Evolutionary conservation across 331 rosid species (phyloP).

Genomic region (Telfairia occidentalis): DNA sequence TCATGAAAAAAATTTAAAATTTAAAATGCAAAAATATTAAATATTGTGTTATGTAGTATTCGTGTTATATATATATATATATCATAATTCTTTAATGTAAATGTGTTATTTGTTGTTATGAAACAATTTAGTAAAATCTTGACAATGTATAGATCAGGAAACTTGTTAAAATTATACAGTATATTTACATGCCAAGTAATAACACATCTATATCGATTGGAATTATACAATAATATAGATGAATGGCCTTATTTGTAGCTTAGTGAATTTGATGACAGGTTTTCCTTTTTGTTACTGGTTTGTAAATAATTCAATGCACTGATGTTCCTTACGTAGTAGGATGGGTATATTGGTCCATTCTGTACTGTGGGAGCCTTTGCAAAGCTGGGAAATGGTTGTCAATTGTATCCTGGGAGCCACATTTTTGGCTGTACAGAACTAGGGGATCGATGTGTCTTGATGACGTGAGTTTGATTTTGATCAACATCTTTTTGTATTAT

Average conservation of each 20-base stretch:
- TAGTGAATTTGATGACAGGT: neutral
- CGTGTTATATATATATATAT: neutral
- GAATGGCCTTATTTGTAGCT: neutral
- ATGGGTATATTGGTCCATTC: constrained; percentile 85
- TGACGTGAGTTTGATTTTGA: constrained; percentile 57
- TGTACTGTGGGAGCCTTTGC: constrained; percentile 72
- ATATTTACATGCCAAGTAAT: neutral
- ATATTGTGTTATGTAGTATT: neutral
- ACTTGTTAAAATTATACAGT: neutral
- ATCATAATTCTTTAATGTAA: neutral
- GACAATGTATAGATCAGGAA: neutral
- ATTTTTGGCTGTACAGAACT: constrained; percentile 60
- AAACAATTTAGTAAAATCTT: neutral
- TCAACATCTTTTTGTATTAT: neutral
- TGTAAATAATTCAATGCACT: neutral
- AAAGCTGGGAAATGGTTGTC: constrained; percentile 71
- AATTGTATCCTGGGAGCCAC: constrained; percentile 72
- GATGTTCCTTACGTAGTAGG: constrained; percentile 32
- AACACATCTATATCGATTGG: neutral
- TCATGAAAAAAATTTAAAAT: neutral
- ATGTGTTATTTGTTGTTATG: neutral
- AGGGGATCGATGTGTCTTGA: constrained; percentile 62
- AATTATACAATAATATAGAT: neutral
- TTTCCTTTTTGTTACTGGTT: neutral
- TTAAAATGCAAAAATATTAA: neutral